A percentile compares a stretch with the other conserved stretches of the same genome.
Conservation (phyloP, 176 grass and related monocot genomes). For the Oryza officinalis region DNA sequence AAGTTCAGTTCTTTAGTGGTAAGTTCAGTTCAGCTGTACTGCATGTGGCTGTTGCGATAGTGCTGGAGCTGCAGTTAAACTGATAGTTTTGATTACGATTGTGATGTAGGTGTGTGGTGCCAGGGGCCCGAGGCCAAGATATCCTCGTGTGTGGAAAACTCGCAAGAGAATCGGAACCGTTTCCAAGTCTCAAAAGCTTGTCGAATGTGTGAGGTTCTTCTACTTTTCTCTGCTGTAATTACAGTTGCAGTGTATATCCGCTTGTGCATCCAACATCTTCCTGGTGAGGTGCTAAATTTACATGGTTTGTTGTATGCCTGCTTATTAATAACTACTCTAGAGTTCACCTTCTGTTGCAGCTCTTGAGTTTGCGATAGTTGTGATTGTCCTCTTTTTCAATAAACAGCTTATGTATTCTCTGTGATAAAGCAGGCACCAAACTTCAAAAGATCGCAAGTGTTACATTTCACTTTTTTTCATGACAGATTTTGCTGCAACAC, state of each 20-base stretch:
- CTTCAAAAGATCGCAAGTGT: not conserved
- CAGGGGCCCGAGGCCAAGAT: slow-evolving; percentile 87
- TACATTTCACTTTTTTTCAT: not conserved
- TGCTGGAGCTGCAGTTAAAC: not conserved
- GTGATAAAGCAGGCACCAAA: not conserved
- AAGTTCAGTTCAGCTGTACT: slow-evolving; percentile 7
- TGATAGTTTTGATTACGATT: not conserved
- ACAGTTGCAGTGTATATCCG: not conserved
- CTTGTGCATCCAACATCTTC: not conserved
- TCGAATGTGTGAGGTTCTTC: slow-evolving; percentile 81
- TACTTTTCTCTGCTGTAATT: slow-evolving; percentile 6
- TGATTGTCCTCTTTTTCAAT: not conserved
- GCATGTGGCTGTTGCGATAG: not conserved
- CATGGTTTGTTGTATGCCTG: not conserved
- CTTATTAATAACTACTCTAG: not conserved
- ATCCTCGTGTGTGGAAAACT: slow-evolving; percentile 85
- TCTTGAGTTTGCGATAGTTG: slow-evolving; percentile 4
- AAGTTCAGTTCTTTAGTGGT: slow-evolving; percentile 55
- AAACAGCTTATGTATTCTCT: not conserved
- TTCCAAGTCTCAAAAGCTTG: slow-evolving; percentile 95
- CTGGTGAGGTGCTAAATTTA: slow-evolving; percentile 13
- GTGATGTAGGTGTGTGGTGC: slow-evolving; percentile 64
- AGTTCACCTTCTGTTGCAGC: not conserved
- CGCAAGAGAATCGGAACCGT: slow-evolving; percentile 77
- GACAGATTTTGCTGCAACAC: slow-evolving; percentile 1